Base-by-base conservation (phyloP, 169 alveolate species). In the Eimeria maxima region DNA sequence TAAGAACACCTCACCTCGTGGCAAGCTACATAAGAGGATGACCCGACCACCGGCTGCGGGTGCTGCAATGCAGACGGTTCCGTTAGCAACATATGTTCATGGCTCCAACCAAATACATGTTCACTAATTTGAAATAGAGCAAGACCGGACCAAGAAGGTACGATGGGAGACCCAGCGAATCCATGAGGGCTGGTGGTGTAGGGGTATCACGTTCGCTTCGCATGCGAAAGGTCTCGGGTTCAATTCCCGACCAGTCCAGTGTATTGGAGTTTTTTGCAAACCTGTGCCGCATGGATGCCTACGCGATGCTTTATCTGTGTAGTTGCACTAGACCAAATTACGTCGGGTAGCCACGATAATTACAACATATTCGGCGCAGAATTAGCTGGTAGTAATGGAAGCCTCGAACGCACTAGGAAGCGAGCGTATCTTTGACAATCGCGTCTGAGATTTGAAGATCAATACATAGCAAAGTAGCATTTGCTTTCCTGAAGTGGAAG, bases 171-270 rank as follows among this genome's bases (percentile, higher is more conserved):
- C 27, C 11, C 11, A 27, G 2, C 69, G 1, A 24, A 0, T 42
- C 5, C n/a, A 22, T 14, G 27, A 29, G 98, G 98, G 98, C 98
- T 94, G 97, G 95, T 97, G 98, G 98, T 97, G 98, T 97, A 97
- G 98, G 95, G 98, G 98, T 97, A 97, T 97, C 98, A 97, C 97
- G 97, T 97, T 95, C 97, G 98, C 96, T 97, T 97, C 97, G 98
- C 98, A 97, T 97, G 96, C 98, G 97, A 95, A 96, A 96, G 98
- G 98, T 96, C 98, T 96, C 97, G 98, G 98, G 98, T 96, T 97
- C 98, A 93, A 97, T 97, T 96, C 98, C 98, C 98, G 97, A 96
- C 96, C 97, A 94, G 98, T 97, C 98, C 98, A 97, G 78, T 74
- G 74, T 65, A 14, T 8, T n/a, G 22, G 42, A 11, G 27, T 2